These are phyloP conservation scores for Yamadazyma laniorum DNA, from an alignment of 805 yeast species.

Conservation along the genomic window DNA sequence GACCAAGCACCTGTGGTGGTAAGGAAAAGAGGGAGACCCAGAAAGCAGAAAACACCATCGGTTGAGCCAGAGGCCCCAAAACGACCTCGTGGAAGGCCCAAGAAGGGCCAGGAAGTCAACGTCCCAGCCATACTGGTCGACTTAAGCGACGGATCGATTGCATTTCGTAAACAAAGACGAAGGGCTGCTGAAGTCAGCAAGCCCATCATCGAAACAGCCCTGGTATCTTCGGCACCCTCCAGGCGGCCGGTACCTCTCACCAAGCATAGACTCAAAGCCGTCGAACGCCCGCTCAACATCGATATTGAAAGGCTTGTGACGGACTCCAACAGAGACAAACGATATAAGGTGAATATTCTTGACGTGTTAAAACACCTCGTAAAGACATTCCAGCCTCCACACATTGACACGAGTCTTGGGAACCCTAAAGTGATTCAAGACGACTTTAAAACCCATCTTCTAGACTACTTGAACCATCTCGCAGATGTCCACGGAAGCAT, in stretches of 20 bases:
- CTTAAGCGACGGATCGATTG: slow-evolving; percentile 6
- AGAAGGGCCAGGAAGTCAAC: slow-evolving; percentile 5
- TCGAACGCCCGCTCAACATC: slow-evolving; percentile 25
- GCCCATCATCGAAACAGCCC: not conserved
- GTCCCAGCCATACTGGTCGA: not conserved
- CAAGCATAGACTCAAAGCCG: not conserved
- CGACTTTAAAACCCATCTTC: slow-evolving; percentile 30
- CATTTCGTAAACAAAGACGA: slow-evolving; percentile 1
- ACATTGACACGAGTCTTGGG: slow-evolving; percentile 12
- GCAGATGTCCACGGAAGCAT: slow-evolving; percentile 36
- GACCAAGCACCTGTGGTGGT: not conserved
- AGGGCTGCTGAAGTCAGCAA: not conserved
- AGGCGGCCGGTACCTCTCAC: slow-evolving; percentile 1
- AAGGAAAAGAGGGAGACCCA: slow-evolving; percentile 13
- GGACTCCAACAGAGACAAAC: slow-evolving; percentile 20
- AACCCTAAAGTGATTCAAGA: slow-evolving; percentile 25
- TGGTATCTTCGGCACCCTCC: not conserved
- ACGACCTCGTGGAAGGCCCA: slow-evolving; percentile 15
- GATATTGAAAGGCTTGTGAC: slow-evolving; percentile 28
- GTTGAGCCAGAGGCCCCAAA: slow-evolving; percentile 5
- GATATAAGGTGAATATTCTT: slow-evolving; percentile 30
- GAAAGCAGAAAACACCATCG: slow-evolving; percentile 2
- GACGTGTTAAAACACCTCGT: slow-evolving; percentile 38
- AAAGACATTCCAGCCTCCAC: slow-evolving; percentile 25
- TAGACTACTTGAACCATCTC: slow-evolving; percentile 28